Percentiles rank a stretch among this genome's conserved stretches.
Conservation (phyloP, 768 basidiomycete species). For the Ramaria sp. region DNA sequence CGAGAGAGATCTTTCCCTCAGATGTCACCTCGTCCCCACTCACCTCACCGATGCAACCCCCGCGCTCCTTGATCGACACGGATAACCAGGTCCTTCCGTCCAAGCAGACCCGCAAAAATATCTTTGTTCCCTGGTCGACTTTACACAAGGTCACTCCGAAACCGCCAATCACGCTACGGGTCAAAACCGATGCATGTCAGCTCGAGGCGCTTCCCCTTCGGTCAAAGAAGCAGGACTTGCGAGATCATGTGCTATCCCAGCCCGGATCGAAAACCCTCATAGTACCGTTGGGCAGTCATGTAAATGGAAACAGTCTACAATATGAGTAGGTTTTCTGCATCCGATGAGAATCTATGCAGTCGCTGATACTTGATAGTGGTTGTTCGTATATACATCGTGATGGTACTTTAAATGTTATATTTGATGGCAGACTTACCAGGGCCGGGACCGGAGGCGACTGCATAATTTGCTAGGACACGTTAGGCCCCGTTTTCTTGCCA, state of each 20-base stretch:
- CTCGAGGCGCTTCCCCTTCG: background rate
- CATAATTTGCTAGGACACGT: background rate
- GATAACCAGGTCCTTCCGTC: background rate
- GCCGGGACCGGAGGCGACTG: background rate
- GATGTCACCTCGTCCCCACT: too few species aligned
- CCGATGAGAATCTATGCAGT: background rate
- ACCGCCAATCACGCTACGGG: background rate
- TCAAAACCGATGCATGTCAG: background rate
- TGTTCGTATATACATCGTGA: slow-evolving; percentile 1
- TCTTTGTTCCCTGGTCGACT: background rate
- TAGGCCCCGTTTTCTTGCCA: too few species aligned
- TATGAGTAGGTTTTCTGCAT: slow-evolving; percentile 4
- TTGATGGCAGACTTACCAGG: slow-evolving; percentile 1
- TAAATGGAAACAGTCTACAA: slow-evolving; percentile 3
- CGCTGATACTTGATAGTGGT: background rate
- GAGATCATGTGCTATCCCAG: background rate
- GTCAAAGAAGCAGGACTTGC: background rate
- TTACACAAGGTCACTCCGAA: background rate
- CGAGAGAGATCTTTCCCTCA: too few species aligned
- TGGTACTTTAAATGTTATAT: background rate
- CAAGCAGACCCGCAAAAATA: background rate
- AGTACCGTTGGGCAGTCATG: background rate
- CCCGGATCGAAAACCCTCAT: background rate
- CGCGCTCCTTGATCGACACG: background rate
- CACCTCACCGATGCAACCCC: too few species aligned